Conservation (phyloP, 2,329 filamentous ascomycete species). For the Diplodia sapinea region DNA sequence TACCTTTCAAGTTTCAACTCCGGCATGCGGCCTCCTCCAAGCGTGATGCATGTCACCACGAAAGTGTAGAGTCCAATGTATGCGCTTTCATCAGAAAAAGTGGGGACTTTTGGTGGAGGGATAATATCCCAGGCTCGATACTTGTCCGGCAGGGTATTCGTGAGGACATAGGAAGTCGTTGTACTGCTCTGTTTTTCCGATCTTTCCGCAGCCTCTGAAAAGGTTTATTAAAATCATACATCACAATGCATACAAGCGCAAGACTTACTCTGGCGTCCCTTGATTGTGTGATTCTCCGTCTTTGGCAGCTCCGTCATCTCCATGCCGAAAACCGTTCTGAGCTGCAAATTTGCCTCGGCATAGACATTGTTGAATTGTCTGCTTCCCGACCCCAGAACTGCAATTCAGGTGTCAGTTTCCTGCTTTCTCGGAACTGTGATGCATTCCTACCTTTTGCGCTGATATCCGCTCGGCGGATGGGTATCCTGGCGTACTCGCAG, state of each 20-base stretch:
- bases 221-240: background rate
- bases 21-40: slow-evolving; percentile 72
- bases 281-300: slow-evolving; percentile 79
- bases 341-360: slow-evolving; percentile 72
- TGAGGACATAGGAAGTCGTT: slow-evolving; percentile 75
- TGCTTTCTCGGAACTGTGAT: slow-evolving; percentile 4
- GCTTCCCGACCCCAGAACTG: slow-evolving; percentile 71
- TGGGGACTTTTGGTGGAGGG: slow-evolving; percentile 69
- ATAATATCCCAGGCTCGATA: slow-evolving; percentile 72
- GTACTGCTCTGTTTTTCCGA: slow-evolving; percentile 55
- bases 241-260: slow-evolving; percentile 7
- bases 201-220: slow-evolving; percentile 58
- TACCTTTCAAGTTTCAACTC: slow-evolving; percentile 81
- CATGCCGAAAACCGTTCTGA: slow-evolving; percentile 85
- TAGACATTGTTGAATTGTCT: slow-evolving; percentile 80
- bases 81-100: slow-evolving; percentile 71
- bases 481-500: slow-evolving; percentile 64
- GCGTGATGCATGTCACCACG: slow-evolving; percentile 75
- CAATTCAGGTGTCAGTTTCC: background rate
- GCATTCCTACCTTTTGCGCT: slow-evolving; percentile 54
- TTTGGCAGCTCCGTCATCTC: slow-evolving; percentile 82
- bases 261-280: slow-evolving; percentile 73
- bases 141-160: slow-evolving; percentile 70
- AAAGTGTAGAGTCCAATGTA: slow-evolving; percentile 84
- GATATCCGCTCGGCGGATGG: slow-evolving; percentile 65